These are phyloP conservation scores for Curvularia sp. DNA, from an alignment of 2,329 filamentous ascomycete species.

Conservation along the genomic window DNA sequence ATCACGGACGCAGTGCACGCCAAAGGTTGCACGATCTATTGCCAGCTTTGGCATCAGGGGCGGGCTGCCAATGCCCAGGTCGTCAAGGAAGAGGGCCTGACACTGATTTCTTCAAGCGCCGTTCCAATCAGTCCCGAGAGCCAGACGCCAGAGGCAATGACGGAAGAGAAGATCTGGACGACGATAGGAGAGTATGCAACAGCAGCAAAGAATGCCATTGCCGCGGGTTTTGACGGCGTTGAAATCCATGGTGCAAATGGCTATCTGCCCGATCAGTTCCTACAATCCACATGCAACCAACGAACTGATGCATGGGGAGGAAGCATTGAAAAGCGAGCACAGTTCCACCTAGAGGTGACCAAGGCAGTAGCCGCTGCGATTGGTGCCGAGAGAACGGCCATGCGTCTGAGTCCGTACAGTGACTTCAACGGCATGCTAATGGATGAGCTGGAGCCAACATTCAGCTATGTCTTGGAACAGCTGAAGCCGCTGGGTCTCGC, in stretches of 20 bases:
- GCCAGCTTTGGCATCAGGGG: conserved; percentile 67
- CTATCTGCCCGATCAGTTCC: conserved; percentile 71
- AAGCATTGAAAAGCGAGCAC: conserved; percentile 57
- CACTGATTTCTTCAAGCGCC: conserved; percentile 39
- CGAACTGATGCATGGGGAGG: conserved; percentile 59
- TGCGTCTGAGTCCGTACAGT: conserved; percentile 67
- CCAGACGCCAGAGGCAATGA: conserved; percentile 41
- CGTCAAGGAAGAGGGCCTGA: conserved; percentile 36
- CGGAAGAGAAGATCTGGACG: conserved; percentile 44
- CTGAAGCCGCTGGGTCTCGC: conserved; percentile 5
- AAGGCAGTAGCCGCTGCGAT: conserved; percentile 58
- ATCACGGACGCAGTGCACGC: conserved; percentile 66
- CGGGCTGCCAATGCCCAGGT: conserved; percentile 55
- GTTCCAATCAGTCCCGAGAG: conserved; percentile 39
- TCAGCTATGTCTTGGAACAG: conserved; percentile 3
- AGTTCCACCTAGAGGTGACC: conserved; percentile 61
- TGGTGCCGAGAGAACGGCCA: conserved; percentile 61
- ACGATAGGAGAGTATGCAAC: conserved; percentile 46
- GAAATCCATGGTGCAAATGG: conserved; percentile 66
- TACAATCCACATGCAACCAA: conserved; percentile 63
- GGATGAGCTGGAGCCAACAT: conserved; percentile 53
- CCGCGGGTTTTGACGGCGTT: conserved; percentile 66
- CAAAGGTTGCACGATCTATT: conserved; percentile 64
- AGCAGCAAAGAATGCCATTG: conserved; percentile 54
- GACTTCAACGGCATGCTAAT: conserved; percentile 70